phyloP scores from a whole-genome alignment of 108 stramenopile genomes.

The Nitzschia sp. region DNA sequence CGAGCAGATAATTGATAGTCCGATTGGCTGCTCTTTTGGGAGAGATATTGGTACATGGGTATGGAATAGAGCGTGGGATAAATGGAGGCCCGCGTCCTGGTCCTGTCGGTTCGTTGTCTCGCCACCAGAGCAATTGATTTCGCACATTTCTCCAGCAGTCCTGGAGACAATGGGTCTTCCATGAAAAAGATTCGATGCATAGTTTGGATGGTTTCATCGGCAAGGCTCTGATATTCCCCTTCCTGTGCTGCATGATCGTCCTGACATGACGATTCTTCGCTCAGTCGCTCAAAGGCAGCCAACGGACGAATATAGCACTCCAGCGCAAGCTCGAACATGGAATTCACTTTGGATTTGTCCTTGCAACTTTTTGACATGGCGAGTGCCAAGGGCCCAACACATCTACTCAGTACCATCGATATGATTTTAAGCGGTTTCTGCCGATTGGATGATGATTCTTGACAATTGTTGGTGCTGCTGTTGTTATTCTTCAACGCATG shows the following conservation, averaged over 20 bases:
- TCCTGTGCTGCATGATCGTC: neutral
- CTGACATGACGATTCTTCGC: neutral
- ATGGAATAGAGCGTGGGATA: slow-evolving; percentile 11
- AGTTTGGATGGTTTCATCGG: neutral
- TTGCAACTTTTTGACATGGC: neutral
- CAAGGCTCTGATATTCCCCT: neutral
- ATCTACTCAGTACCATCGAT: slow-evolving; percentile 6
- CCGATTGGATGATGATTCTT: too few relatives aligned
- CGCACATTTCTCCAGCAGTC: slow-evolving; percentile 24
- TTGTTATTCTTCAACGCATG: neutral
- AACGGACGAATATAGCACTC: slow-evolving; percentile 37
- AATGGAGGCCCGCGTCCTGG: neutral
- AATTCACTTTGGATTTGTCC: neutral
- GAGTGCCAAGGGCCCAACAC: slow-evolving; percentile 21
- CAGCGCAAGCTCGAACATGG: slow-evolving; percentile 13
- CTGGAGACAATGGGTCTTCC: neutral
- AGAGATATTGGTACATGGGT: slow-evolving; percentile 5
- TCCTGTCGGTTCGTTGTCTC: slow-evolving; percentile 17
- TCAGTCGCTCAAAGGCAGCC: slow-evolving; percentile 15
- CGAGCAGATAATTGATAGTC: slow-evolving; percentile 20
- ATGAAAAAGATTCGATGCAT: slow-evolving; percentile 1
- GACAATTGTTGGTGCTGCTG: neutral
- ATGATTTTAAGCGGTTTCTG: neutral
- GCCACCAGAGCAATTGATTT: slow-evolving; percentile 24
- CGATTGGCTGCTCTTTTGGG: neutral